phyloP scores from a whole-genome alignment of 2,329 filamentous ascomycete genomes.

The Leptographium wingfieldii region DNA sequence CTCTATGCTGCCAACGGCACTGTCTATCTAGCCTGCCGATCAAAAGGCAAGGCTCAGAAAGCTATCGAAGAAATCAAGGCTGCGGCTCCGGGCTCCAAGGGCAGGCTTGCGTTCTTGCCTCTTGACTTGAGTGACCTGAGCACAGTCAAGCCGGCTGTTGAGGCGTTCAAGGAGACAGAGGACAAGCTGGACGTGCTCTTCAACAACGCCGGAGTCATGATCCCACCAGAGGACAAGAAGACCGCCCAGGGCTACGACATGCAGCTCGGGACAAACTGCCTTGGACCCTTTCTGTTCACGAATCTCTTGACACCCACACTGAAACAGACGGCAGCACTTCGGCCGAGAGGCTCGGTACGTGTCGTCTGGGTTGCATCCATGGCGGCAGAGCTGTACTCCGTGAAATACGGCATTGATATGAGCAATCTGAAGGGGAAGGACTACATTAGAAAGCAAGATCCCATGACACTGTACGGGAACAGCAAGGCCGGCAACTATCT shows the following conservation, averaged over 20 bases:
- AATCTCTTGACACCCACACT: conserved; percentile 15
- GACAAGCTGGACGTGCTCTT: conserved; percentile 21
- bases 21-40: conserved; percentile 37
- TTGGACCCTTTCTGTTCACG: conserved; percentile 15
- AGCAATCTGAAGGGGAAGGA: conserved; percentile 1
- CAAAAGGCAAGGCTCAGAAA: conserved; percentile 21
- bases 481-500: conserved; percentile 12
- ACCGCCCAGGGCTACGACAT: conserved; percentile 18
- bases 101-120: conserved; percentile 24
- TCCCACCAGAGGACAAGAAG: conserved; percentile 16
- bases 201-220: conserved; percentile 26
- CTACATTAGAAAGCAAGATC: background rate
- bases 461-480: conserved; percentile 4
- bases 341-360: conserved; percentile 8
- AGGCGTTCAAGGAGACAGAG: conserved; percentile 18
- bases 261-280: conserved; percentile 14
- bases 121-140: conserved; percentile 25
- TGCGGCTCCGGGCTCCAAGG: conserved; percentile 18
- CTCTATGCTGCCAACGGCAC: conserved; percentile 36
- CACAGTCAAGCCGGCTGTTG: conserved; percentile 17
- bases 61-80: conserved; percentile 28
- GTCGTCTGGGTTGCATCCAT: conserved; percentile 13
- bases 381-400: conserved; percentile 9
- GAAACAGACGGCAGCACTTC: conserved; percentile 5
- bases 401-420: conserved; percentile 7